These are phyloP conservation scores for Ceratocystis ficicola DNA, from an alignment of 2,329 filamentous ascomycete species.

Conservation along the genomic window DNA sequence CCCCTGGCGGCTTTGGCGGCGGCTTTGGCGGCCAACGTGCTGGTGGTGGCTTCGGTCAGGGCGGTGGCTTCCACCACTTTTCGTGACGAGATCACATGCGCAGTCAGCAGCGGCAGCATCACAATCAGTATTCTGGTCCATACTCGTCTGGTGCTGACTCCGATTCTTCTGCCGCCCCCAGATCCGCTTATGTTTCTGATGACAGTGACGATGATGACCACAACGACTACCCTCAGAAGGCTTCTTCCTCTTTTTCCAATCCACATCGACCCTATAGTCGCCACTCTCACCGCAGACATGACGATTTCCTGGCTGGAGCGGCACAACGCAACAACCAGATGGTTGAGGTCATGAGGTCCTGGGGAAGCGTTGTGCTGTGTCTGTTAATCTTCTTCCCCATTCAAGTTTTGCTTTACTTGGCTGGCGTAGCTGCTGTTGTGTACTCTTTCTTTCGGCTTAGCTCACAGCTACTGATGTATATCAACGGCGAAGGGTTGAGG, in stretches of 20 bases:
- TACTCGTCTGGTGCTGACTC: background rate
- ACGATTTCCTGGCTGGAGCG: slow-evolving; percentile 6
- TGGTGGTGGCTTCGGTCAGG: slow-evolving; percentile 38
- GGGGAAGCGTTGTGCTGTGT: slow-evolving; percentile 14
- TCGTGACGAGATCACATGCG: slow-evolving; percentile 25
- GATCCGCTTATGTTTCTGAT: background rate
- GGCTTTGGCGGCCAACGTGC: slow-evolving; percentile 32
- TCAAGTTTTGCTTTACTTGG: slow-evolving; percentile 14
- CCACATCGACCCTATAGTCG: background rate
- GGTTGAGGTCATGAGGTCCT: slow-evolving; percentile 15
- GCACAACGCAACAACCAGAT: slow-evolving; percentile 6
- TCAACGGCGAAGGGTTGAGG: background rate
- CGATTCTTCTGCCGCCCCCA: background rate
- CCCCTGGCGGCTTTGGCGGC: slow-evolving; percentile 34
- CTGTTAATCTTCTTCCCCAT: slow-evolving; percentile 19
- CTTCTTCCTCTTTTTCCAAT: background rate
- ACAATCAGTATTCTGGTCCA: background rate
- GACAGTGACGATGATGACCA: background rate
- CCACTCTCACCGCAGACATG: background rate
- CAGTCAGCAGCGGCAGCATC: background rate
- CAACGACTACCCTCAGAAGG: background rate
- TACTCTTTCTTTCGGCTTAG: slow-evolving; percentile 15
- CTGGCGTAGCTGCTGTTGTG: slow-evolving; percentile 2
- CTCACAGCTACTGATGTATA: slow-evolving; percentile 5
- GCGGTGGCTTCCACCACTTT: slow-evolving; percentile 51